phyloP scores from a whole-genome alignment of 2,329 filamentous ascomycete genomes.

The Fusarium falciforme region DNA sequence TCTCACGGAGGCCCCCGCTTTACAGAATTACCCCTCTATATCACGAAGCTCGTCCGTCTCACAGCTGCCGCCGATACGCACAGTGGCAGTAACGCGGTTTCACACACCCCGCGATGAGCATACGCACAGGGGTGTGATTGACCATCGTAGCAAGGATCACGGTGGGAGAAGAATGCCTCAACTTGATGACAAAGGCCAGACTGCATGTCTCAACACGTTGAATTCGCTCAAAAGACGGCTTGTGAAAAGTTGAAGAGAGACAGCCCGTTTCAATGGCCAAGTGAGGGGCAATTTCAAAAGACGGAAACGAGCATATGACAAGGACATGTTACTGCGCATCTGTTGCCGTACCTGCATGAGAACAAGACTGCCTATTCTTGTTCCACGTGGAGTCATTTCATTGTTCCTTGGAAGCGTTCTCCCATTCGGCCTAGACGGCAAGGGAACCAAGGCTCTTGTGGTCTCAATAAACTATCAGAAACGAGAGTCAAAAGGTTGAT shows the following conservation, averaged over 20 bases:
- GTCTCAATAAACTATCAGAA: conserved; percentile 10
- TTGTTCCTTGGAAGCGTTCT: conserved; percentile 20
- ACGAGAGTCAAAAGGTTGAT: conserved; percentile 4
- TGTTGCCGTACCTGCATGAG: conserved; percentile 41
- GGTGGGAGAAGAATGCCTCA: conserved; percentile 14
- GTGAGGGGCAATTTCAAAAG: not conserved
- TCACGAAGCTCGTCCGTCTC: conserved; percentile 12
- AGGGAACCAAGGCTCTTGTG: conserved; percentile 19
- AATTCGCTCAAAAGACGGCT: conserved; percentile 6
- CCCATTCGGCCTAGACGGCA: not conserved
- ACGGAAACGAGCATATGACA: conserved; percentile 15
- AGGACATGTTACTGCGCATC: conserved; percentile 8
- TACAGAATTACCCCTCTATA: conserved; percentile 33
- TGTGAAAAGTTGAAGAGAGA: conserved; percentile 6
- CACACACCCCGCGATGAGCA: conserved; percentile 9
- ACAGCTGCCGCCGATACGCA: conserved; percentile 17
- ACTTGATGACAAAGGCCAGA: conserved; percentile 27
- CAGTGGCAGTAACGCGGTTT: conserved; percentile 26
- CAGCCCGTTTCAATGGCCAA: not conserved
- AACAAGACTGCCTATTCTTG: conserved; percentile 12
- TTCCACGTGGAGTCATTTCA: conserved; percentile 39
- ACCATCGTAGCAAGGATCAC: conserved; percentile 16
- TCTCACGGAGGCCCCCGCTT: conserved; percentile 34
- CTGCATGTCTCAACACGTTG: conserved; percentile 21
- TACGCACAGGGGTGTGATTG: conserved; percentile 35